Conservation (phyloP, 73 alveolate species). For the Effrenium voratum region DNA sequence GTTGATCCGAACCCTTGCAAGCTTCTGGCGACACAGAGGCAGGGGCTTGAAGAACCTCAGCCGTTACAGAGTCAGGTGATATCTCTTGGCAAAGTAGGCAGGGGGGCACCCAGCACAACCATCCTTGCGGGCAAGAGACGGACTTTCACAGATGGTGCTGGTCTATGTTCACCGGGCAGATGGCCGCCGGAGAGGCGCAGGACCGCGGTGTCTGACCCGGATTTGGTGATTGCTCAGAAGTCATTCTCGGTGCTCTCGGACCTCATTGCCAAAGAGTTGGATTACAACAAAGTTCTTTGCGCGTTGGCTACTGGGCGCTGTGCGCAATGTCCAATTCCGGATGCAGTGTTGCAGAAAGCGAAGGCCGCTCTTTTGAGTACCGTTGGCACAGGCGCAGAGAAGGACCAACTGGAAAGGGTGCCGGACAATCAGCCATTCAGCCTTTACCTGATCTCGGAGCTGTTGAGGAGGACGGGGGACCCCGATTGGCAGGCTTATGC, state of each 20-base stretch:
- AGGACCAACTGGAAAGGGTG: not conserved
- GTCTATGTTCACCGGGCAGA: not conserved
- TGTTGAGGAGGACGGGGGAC: not conserved
- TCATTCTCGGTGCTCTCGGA: not conserved
- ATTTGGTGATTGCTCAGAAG: not conserved
- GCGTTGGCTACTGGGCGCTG: not conserved
- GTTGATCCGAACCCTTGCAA: too few species aligned
- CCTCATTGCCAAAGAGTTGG: not conserved
- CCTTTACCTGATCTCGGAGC: not conserved
- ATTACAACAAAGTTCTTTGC: not conserved
- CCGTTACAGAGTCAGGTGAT: not conserved
- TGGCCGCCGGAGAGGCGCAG: not conserved
- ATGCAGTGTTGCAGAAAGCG: not conserved
- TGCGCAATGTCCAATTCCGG: not conserved
- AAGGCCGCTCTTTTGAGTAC: not conserved
- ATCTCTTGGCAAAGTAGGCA: not conserved
- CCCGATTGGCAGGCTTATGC: slow-evolving; percentile 4
- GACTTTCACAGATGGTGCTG: not conserved
- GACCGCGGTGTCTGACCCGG: not conserved
- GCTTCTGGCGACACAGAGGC: not conserved
- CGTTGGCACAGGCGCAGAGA: not conserved
- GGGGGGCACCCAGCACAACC: not conserved
- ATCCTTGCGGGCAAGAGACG: not conserved
- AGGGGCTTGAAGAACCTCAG: not conserved
- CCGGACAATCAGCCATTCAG: not conserved